These are phyloP conservation scores for Phlegmacium glaucopus DNA, from an alignment of 768 basidiomycete genomes.

Conservation along the genomic window DNA sequence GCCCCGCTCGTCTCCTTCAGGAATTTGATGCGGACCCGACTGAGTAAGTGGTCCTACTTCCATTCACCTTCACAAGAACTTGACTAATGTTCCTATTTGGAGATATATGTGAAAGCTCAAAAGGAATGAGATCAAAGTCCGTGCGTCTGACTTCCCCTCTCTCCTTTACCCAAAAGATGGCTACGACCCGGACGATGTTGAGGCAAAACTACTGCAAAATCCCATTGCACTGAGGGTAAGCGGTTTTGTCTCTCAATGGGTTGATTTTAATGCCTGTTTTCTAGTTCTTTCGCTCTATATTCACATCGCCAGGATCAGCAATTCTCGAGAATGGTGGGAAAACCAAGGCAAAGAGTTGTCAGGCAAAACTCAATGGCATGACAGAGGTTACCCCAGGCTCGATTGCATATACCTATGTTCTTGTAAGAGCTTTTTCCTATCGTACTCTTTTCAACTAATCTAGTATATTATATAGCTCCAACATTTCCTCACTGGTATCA, in stretches of 20 bases:
- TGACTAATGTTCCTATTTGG: background rate
- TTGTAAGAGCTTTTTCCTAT: background rate
- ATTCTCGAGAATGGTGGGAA: background rate
- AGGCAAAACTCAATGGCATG: conserved; percentile 4
- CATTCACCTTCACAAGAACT: background rate
- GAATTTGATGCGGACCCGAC: conserved; percentile 8
- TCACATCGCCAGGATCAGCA: conserved; percentile 3
- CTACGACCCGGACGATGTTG: conserved; percentile 1
- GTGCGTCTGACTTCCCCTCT: background rate
- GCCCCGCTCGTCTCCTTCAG: conserved; percentile 3
- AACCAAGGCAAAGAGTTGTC: conserved; percentile 1
- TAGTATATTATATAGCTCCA: background rate
- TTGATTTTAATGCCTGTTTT: background rate
- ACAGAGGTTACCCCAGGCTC: conserved; percentile 4
- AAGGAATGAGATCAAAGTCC: background rate
- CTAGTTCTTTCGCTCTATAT: conserved; percentile 4
- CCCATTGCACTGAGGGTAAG: conserved; percentile 1
- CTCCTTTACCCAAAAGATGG: background rate
- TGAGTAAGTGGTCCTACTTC: background rate
- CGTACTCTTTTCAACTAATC: background rate
- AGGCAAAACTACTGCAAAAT: background rate
- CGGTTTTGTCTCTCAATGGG: background rate
- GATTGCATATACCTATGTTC: conserved; percentile 1
- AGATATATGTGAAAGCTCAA: background rate
- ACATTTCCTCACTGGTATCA: background rate